These are phyloP conservation scores for Vigna unguiculata DNA, from an alignment of 306 rosid genomes.

Conservation along the genomic window DNA sequence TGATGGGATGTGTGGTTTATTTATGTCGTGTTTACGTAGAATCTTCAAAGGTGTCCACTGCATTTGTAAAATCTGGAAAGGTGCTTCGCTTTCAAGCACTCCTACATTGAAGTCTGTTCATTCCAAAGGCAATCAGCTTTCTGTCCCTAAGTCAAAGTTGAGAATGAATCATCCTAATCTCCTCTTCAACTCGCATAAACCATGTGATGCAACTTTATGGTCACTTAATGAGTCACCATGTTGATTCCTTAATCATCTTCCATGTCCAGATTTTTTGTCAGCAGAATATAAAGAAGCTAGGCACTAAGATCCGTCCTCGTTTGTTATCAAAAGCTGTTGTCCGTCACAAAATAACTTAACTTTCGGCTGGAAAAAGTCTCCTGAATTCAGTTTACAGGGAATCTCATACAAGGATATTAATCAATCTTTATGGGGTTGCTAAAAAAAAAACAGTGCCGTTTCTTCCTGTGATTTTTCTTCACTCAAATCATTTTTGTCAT, in stretches of 20 bases:
- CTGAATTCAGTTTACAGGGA: neutral
- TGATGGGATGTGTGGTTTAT: neutral
- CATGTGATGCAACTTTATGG: constrained; percentile 30
- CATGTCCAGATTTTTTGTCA: constrained; percentile 16
- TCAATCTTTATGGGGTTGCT: constrained; percentile 17
- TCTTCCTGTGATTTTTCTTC: neutral
- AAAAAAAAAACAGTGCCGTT: neutral
- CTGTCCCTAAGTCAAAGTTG: constrained; percentile 42
- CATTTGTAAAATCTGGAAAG: constrained; percentile 43
- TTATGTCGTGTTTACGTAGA: constrained; percentile 34
- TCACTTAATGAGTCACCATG: constrained; percentile 26
- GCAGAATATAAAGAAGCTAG: constrained; percentile 27
- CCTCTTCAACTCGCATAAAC: constrained; percentile 18
- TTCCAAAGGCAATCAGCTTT: constrained; percentile 55
- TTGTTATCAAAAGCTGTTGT: constrained; percentile 25
- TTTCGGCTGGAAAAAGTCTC: constrained; percentile 11
- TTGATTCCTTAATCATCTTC: constrained; percentile 38
- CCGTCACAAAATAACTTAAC: neutral
- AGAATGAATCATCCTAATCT: constrained; percentile 23
- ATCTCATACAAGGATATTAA: neutral
- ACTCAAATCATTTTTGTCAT: neutral
- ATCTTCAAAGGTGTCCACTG: constrained; percentile 38
- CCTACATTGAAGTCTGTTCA: constrained; percentile 39
- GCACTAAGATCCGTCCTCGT: constrained; percentile 7
- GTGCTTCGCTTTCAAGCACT: constrained; percentile 43